These are phyloP conservation scores for Lobosporangium transversale DNA, from an alignment of 192 early-diverging fungal genomes.

Conservation along the genomic window DNA sequence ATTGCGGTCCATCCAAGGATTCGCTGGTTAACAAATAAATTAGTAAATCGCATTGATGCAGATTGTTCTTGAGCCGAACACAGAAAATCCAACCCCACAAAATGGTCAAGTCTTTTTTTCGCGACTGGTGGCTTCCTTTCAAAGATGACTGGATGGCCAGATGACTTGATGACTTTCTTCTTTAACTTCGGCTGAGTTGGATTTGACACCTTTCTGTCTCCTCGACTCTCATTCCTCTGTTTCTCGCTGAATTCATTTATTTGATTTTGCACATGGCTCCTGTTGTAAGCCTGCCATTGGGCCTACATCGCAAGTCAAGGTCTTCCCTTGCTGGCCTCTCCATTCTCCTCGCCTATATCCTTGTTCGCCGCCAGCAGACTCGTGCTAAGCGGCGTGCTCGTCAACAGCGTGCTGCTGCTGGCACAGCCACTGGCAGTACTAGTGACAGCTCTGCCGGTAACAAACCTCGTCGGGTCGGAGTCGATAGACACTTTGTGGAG, in stretches of 20 bases:
- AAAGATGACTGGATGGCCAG: too few species aligned
- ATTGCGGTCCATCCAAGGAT: too few species aligned
- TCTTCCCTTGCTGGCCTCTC: slow-evolving; percentile 38
- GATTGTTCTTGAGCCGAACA: too few species aligned
- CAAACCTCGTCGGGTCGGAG: slow-evolving; percentile 57
- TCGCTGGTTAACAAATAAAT: too few species aligned
- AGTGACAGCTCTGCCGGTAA: slow-evolving; percentile 15
- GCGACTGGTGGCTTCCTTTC: too few species aligned
- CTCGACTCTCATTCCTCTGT: not conserved
- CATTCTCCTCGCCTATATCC: slow-evolving; percentile 36
- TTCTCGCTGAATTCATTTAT: not conserved
- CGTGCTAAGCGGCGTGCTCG: slow-evolving; percentile 39
- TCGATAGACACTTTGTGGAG: slow-evolving; percentile 64
- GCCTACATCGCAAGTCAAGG: slow-evolving; percentile 21
- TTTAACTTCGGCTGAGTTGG: too few species aligned
- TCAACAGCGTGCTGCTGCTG: slow-evolving; percentile 17
- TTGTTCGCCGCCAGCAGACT: slow-evolving; percentile 37
- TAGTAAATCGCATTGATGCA: too few species aligned
- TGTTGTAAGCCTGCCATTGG: slow-evolving; percentile 36
- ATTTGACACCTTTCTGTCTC: not conserved
- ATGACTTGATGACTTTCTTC: too few species aligned
- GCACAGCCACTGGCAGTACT: not conserved
- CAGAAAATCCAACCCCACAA: too few species aligned
- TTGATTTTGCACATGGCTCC: slow-evolving; percentile 28
- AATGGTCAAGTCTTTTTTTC: too few species aligned